Base-by-base conservation (phyloP, 1,139 yeast genomes). In the Hyphopichia khmerensis region DNA sequence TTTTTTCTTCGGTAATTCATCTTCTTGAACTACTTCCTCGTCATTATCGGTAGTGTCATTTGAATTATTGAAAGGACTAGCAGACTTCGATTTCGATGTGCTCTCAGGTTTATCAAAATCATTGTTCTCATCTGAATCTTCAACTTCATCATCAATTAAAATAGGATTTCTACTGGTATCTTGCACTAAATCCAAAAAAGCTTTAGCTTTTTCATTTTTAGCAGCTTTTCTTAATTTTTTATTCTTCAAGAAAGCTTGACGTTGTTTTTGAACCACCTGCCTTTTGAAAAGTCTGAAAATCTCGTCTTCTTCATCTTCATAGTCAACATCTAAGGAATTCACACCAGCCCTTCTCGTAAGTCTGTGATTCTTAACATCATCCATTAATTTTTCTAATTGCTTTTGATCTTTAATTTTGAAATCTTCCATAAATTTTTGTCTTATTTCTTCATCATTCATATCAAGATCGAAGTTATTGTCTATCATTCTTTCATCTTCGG, bases 361-460 rank as follows among this genome's bases (percentile, higher is more conserved):
- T 30, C 84, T 84, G 50, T 96, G 97, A 45, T 85, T 85, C 51
- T 87, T 84, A 42, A 91, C 77, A 62, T 91, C 98, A 46, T 84
- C 87, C 50, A 87, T 75, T 42, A 91, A 79, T 59, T 79, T 84
- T 57, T 84, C 85, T 45, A 91, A 81, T 64, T 85, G 77, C 46
- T 78, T 77, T 48, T 80, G 77, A 61, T 91, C 97, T 39, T 79
- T 76, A 42, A 77, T 78, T 36, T 82, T 79, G 51, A 86, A 86
- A 41, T 86, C 85, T 48, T 82, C 83, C 55, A 84, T 80, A 45
- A 83, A 76, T 52, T 79, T 75, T 44, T 76, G 69, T 44, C 85
- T 77, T 38, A 88, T 67, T 43, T 80, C 85, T 35, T 74, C 80
- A 45, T 81, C 78, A 50, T 84, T 78, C 41, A 82, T 69, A 40